phyloP scores from a whole-genome alignment of 441 rosid genomes.

The Arabidopsis hybrid region DNA sequence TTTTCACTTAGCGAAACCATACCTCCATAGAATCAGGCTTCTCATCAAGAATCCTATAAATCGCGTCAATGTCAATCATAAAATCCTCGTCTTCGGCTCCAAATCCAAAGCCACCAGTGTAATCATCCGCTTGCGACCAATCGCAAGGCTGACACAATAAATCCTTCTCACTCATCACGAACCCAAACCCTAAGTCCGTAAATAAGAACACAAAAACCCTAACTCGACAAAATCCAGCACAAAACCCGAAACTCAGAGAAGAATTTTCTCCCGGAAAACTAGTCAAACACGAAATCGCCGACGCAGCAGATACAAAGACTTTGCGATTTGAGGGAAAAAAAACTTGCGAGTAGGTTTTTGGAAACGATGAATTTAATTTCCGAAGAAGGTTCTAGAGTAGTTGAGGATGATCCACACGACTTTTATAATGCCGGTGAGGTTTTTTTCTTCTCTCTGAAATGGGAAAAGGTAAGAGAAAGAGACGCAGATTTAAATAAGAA shows the following conservation, averaged over 20 bases:
- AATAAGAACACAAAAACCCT: background rate
- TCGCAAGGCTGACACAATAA: conserved; percentile 21
- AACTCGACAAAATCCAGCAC: conserved; percentile 13
- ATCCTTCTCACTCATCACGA: conserved; percentile 47
- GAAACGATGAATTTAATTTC: background rate
- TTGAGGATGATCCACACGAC: conserved; percentile 32
- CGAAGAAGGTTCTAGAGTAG: conserved; percentile 36
- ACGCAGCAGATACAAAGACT: background rate
- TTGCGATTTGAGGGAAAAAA: background rate
- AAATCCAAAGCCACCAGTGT: conserved; percentile 32
- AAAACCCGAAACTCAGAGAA: background rate
- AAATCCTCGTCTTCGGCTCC: conserved; percentile 48
- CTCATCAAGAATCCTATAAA: conserved; percentile 50
- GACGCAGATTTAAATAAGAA: conserved; percentile 41
- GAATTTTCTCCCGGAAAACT: background rate
- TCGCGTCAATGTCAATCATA: conserved; percentile 46
- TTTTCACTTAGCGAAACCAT: background rate
- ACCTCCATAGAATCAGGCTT: conserved; percentile 54
- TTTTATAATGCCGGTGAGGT: conserved; percentile 21
- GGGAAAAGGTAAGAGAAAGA: background rate
- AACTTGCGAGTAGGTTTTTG: background rate
- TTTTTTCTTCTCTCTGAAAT: conserved; percentile 2
- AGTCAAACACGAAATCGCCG: conserved; percentile 15
- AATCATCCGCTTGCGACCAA: conserved; percentile 26
- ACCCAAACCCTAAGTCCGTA: conserved; percentile 7